Conservation (phyloP, 805 yeast species). For the Saitoella complicata region DNA sequence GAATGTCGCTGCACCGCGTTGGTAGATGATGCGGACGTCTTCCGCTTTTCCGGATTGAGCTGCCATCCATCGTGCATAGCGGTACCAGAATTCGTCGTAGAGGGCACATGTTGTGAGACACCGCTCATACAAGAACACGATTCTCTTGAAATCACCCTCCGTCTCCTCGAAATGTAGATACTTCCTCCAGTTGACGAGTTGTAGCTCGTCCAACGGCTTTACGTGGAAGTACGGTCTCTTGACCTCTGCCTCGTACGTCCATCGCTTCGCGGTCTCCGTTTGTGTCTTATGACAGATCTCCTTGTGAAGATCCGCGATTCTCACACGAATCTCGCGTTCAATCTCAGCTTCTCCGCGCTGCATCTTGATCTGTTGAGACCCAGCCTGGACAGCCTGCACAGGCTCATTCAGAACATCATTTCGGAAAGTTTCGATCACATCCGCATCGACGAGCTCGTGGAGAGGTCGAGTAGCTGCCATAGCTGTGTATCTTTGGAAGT, state of each 20-base stretch:
- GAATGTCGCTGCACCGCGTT: constrained; percentile 30
- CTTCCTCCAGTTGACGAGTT: constrained; percentile 37
- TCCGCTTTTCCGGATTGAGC: constrained; percentile 16
- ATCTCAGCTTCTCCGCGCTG: constrained; percentile 19
- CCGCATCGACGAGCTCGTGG: constrained; percentile 19
- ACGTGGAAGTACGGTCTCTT: constrained; percentile 43
- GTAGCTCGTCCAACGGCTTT: constrained; percentile 28
- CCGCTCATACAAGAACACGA: constrained; percentile 47
- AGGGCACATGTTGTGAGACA: constrained; percentile 53
- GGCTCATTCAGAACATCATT: constrained; percentile 1
- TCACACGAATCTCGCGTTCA: constrained; percentile 25
- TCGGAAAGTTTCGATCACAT: neutral
- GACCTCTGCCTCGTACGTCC: constrained; percentile 58
- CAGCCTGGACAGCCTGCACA: constrained; percentile 14
- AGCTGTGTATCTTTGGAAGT: constrained; percentile 31
- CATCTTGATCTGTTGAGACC: constrained; percentile 4
- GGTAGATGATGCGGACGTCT: constrained; percentile 30
- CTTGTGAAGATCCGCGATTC: constrained; percentile 31
- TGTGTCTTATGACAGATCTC: constrained; percentile 33
- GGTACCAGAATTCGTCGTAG: constrained; percentile 49
- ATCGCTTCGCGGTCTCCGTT: constrained; percentile 36
- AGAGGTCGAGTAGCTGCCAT: constrained; percentile 21
- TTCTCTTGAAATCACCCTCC: constrained; percentile 17
- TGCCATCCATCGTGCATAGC: constrained; percentile 41
- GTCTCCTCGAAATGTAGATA: constrained; percentile 43